phyloP scores from a whole-genome alignment of 2,329 filamentous ascomycete species.

The Trichoderma cornu-damae region DNA sequence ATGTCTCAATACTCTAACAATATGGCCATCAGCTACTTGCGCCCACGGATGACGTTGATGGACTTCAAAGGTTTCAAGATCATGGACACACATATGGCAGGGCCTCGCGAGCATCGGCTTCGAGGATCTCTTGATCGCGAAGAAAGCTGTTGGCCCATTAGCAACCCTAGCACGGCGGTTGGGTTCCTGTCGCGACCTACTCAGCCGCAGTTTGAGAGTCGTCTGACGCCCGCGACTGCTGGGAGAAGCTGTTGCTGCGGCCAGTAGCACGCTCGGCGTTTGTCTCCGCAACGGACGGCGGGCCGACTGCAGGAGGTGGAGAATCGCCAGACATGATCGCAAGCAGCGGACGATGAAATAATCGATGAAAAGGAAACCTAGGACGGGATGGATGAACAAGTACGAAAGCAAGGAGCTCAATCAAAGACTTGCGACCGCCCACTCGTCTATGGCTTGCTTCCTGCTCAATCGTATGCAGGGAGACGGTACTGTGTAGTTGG shows the following conservation, averaged over 20 bases:
- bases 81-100: constrained; percentile 72
- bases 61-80: not conserved
- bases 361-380: not conserved
- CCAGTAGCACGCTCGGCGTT: constrained; percentile 25
- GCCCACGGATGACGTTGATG: constrained; percentile 20
- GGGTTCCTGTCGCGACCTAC: constrained; percentile 36
- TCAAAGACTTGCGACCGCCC: not conserved
- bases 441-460: not conserved
- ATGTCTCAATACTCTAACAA: constrained; percentile 82
- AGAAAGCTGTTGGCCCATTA: constrained; percentile 60
- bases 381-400: not conserved
- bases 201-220: constrained; percentile 69
- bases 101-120: constrained; percentile 91
- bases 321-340: constrained; percentile 35
- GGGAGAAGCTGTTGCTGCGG: constrained; percentile 56
- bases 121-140: constrained; percentile 79
- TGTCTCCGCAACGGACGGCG: constrained; percentile 12
- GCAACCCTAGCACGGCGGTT: not conserved
- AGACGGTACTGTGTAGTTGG: not conserved
- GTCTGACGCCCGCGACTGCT: constrained; percentile 50
- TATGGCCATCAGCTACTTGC: constrained; percentile 21
- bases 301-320: constrained; percentile 21
- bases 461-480: not conserved
- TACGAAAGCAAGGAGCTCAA: not conserved
- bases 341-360: not conserved